Evolutionary conservation across 257 asterid genomes (phyloP).

Genomic region (Parsonsia alboflavescens): DNA sequence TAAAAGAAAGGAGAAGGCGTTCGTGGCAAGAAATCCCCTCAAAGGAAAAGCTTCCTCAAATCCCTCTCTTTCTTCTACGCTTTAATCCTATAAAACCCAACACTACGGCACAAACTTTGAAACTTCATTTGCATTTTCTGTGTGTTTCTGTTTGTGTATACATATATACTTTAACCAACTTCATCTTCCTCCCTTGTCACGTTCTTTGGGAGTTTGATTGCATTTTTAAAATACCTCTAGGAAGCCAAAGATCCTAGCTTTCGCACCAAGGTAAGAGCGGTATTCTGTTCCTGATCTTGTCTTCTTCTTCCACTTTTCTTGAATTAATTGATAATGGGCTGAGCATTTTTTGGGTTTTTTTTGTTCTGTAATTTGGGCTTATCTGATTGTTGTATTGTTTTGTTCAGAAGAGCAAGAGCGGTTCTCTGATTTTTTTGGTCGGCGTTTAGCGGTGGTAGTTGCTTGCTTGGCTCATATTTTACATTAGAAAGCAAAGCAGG

Average conservation of each 20-base stretch:
- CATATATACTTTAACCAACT: conserved; percentile 12
- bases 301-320: neutral
- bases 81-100: conserved; percentile 8
- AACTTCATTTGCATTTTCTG: conserved; percentile 4
- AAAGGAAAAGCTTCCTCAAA: conserved; percentile 10
- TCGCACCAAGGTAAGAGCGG: conserved; percentile 12
- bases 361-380: neutral
- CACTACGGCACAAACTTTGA: neutral
- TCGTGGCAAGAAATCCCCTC: conserved; percentile 50
- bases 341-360: neutral
- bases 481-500: neutral
- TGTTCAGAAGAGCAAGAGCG: neutral
- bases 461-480: neutral
- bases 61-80: conserved; percentile 39
- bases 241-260: conserved; percentile 6
- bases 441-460: conserved; percentile 1
- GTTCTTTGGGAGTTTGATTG: conserved; percentile 16
- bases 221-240: conserved; percentile 8
- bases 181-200: conserved; percentile 26
- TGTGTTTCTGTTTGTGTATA: neutral
- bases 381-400: neutral
- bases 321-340: neutral
- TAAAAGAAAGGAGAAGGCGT: conserved; percentile 45
- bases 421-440: neutral
- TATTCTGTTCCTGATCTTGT: neutral